Conservation (phyloP, 1,284 basidiomycete genomes). For the Wolfiporia cocos region DNA sequence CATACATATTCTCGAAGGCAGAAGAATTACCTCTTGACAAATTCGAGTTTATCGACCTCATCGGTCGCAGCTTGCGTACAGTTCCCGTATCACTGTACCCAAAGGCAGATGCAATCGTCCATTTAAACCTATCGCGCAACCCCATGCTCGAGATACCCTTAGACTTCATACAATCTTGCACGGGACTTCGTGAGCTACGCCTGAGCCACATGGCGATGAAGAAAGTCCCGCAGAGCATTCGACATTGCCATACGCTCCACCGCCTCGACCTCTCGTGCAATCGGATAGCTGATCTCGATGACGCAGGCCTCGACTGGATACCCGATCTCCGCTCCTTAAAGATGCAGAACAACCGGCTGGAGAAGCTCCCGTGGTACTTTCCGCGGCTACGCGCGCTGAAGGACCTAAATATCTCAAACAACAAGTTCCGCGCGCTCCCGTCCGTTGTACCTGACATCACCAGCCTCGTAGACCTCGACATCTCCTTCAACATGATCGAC, state of each 20-base stretch:
- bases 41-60: constrained; percentile 84
- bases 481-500: constrained; percentile 92
- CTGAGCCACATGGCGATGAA: constrained; percentile 95
- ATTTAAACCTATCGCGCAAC: constrained; percentile 89
- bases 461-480: constrained; percentile 80
- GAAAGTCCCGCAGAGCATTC: constrained; percentile 83
- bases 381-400: constrained; percentile 67
- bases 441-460: constrained; percentile 71
- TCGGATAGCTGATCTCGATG: constrained; percentile 85
- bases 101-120: constrained; percentile 83
- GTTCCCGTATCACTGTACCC: constrained; percentile 89
- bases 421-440: constrained; percentile 87
- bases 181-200: constrained; percentile 78
- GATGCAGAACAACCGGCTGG: constrained; percentile 91
- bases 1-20: constrained; percentile 32
- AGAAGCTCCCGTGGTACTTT: constrained; percentile 84
- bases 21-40: constrained; percentile 72
- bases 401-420: constrained; percentile 94
- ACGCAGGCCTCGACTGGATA: constrained; percentile 79
- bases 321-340: constrained; percentile 70
- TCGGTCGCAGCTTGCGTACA: constrained; percentile 78
- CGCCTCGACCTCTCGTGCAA: constrained; percentile 93
- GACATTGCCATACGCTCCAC: constrained; percentile 70
- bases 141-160: constrained; percentile 95
- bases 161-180: constrained; percentile 94